A percentile compares a stretch with the other conserved stretches of the same genome.
Evolutionary conservation across 805 yeast species (phyloP).

Genomic region (Kazachstania martiniae): DNA sequence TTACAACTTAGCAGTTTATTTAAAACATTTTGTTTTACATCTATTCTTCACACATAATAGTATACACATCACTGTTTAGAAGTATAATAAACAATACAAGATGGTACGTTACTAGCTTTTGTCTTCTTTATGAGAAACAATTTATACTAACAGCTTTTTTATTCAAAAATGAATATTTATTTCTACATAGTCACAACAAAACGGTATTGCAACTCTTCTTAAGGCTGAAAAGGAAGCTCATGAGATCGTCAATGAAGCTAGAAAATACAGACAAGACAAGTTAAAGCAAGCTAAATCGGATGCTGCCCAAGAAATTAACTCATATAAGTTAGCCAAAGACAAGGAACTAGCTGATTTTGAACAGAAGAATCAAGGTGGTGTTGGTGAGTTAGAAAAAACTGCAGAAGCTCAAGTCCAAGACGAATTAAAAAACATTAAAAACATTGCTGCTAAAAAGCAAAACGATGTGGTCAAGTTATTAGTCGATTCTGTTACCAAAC

Average conservation of each 20-base stretch:
- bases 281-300: slow-evolving; percentile 91
- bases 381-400: slow-evolving; percentile 41
- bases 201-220: slow-evolving; percentile 29
- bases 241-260: slow-evolving; percentile 84
- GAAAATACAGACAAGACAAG: slow-evolving; percentile 66
- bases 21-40: no score
- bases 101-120: background rate
- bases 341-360: slow-evolving; percentile 66
- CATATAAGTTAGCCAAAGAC: slow-evolving; percentile 77
- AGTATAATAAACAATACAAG: background rate
- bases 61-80: no score
- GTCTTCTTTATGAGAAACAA: no score
- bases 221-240: slow-evolving; percentile 97
- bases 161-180: no score
- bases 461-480: slow-evolving; percentile 60
- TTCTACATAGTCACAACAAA: slow-evolving; percentile 21
- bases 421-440: slow-evolving; percentile 61
- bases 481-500: slow-evolving; percentile 67
- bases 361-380: slow-evolving; percentile 56
- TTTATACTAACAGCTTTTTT: no score
- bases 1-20: no score
- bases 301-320: slow-evolving; percentile 81
- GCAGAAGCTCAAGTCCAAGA: slow-evolving; percentile 65
- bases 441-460: slow-evolving; percentile 53
- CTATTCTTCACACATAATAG: no score